Conservation (phyloP, 176 grass and related monocot genomes). For the Tillandsia leiboldiana region DNA sequence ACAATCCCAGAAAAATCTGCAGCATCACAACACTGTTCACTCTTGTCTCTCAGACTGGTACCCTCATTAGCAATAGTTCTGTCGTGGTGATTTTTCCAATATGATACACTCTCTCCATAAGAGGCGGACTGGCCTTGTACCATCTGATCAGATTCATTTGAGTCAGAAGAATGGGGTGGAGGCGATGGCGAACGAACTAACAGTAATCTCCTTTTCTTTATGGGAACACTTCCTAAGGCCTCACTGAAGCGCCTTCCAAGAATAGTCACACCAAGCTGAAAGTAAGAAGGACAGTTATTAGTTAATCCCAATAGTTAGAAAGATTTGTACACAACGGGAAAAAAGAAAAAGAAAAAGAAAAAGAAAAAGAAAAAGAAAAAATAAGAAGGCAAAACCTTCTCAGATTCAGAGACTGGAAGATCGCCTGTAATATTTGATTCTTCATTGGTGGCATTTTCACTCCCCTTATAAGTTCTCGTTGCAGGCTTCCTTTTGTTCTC, state of each 20-base stretch:
- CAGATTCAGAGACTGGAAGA: constrained; percentile 60
- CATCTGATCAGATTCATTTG: constrained; percentile 33
- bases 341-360: constrained; percentile 9
- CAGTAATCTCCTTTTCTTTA: constrained; percentile 84
- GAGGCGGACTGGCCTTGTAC: constrained; percentile 18
- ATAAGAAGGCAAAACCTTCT: constrained; percentile 59
- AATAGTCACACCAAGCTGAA: constrained; percentile 84
- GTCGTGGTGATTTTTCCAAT: constrained; percentile 30
- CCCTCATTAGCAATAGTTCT: constrained; percentile 16
- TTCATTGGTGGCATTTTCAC: constrained; percentile 22
- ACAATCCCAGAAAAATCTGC: constrained; percentile 97
- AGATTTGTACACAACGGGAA: constrained; percentile 5
- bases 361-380: constrained; percentile 11
- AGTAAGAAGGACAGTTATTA: constrained; percentile 22
- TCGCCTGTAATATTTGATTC: constrained; percentile 29
- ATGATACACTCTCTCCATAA: constrained; percentile 23
- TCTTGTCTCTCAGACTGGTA: constrained; percentile 12
- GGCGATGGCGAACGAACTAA: constrained; percentile 59
- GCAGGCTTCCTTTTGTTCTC: constrained; percentile 31
- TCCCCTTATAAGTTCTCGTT: constrained; percentile 36
- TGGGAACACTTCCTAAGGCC: constrained; percentile 54
- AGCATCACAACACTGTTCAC: constrained; percentile 15
- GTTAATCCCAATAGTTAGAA: neutral
- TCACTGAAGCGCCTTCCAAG: constrained; percentile 80
- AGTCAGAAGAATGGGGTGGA: constrained; percentile 32